Evolutionary conservation across 345 rosid genomes (phyloP).

Genomic region (Citropsis articulata): DNA sequence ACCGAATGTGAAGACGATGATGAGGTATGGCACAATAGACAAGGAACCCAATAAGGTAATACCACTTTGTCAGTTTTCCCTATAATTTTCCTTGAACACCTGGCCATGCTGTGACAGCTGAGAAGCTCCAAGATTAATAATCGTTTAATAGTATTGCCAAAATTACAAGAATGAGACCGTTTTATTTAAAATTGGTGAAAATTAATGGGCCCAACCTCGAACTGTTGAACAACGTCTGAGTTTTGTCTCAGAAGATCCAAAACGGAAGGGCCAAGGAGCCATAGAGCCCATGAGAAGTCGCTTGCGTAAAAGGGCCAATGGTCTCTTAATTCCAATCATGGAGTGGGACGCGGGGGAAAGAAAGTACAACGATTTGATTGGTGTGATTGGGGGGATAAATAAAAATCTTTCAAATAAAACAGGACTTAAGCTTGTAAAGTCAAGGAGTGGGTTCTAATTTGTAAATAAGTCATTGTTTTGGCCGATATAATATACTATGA

Average conservation of each 20-base stretch:
- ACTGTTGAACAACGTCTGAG: no score
- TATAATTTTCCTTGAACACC: not conserved
- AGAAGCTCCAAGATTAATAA: not conserved
- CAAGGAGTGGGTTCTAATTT: not conserved
- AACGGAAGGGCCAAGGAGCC: not conserved
- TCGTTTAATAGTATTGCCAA: not conserved
- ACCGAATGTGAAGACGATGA: not conserved
- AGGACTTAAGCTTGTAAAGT: not conserved
- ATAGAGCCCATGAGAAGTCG: not conserved
- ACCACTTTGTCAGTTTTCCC: not conserved
- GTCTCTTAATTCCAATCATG: not conserved
- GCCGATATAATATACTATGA: no score
- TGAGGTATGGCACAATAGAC: not conserved
- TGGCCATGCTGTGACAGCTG: not conserved
- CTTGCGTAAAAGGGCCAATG: not conserved
- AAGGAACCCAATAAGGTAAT: not conserved
- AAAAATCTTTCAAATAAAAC: not conserved
- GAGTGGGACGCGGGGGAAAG: not conserved
- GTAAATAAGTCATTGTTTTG: not conserved
- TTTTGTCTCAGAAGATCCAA: not conserved
- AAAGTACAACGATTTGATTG: no score
- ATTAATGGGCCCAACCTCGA: not conserved
- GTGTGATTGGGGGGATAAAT: no score
- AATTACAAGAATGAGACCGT: not conserved
- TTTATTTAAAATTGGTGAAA: not conserved